Percentiles rank a stretch among this genome's conserved stretches.
phyloP scores from a whole-genome alignment of 2,329 filamentous ascomycete genomes.

The Sarocladiaceae sp. region DNA sequence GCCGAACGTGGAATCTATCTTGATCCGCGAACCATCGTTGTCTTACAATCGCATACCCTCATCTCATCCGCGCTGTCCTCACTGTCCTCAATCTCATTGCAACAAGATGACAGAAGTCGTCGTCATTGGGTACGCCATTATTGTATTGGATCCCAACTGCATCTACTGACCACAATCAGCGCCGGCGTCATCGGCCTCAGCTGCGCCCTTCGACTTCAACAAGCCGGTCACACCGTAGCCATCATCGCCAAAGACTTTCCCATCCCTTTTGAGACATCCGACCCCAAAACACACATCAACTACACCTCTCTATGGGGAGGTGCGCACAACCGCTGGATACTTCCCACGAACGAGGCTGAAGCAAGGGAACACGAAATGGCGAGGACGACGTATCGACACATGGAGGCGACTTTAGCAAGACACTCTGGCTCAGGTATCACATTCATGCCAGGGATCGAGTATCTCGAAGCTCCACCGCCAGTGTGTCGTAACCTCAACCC shows the following conservation, averaged over 20 bases:
- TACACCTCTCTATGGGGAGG: constrained; percentile 47
- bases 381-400: constrained; percentile 34
- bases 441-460: constrained; percentile 41
- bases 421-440: constrained; percentile 37
- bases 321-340: constrained; percentile 42
- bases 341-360: constrained; percentile 22
- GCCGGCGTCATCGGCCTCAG: constrained; percentile 44
- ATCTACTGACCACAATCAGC: constrained; percentile 20
- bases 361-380: constrained; percentile 37
- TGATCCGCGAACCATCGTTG: background rate
- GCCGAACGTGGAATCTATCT: too few relatives aligned
- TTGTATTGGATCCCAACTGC: background rate
- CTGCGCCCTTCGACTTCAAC: constrained; percentile 34
- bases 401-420: constrained; percentile 25
- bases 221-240: constrained; percentile 31
- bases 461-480: constrained; percentile 34
- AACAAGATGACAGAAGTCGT: constrained; percentile 17
- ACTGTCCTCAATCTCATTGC: background rate
- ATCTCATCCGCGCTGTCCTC: too few relatives aligned
- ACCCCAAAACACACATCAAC: constrained; percentile 34
- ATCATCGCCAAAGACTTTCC: constrained; percentile 42
- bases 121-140: constrained; percentile 19
- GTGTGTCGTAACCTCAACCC: constrained; percentile 29
- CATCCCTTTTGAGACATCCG: constrained; percentile 37
- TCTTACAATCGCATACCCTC: background rate